These are phyloP conservation scores for Pseudonitzschia multiseries DNA, from an alignment of 108 stramenopile genomes.

Conservation along the genomic window DNA sequence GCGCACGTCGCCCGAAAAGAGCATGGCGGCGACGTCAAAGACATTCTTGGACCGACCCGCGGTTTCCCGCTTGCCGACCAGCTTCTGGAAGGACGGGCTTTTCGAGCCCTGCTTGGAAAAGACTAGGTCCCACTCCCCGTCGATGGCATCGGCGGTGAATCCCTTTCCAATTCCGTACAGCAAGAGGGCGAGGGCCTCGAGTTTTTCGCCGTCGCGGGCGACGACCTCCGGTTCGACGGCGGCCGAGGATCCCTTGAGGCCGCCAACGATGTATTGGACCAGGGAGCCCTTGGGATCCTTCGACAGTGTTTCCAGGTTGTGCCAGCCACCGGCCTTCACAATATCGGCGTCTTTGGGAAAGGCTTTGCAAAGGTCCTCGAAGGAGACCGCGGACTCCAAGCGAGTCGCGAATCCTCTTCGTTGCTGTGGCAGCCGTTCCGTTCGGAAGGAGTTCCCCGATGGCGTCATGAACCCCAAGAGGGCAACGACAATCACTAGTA, in stretches of 20 bases:
- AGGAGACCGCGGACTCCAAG: not conserved
- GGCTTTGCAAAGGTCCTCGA: slow-evolving; percentile 6
- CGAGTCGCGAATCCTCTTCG: too few relatives aligned
- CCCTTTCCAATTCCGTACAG: slow-evolving; percentile 46
- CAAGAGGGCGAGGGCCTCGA: slow-evolving; percentile 29
- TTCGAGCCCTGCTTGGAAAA: slow-evolving; percentile 33
- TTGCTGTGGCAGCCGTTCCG: too few relatives aligned
- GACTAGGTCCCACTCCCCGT: slow-evolving; percentile 50
- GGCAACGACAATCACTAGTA: too few relatives aligned
- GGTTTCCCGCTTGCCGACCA: slow-evolving; percentile 30
- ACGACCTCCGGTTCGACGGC: not conserved
- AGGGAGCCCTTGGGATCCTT: slow-evolving; percentile 41
- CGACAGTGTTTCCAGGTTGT: slow-evolving; percentile 32
- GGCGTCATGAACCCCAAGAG: too few relatives aligned
- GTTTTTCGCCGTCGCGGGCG: slow-evolving; percentile 9
- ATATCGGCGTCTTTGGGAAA: slow-evolving; percentile 26
- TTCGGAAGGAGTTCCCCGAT: too few relatives aligned
- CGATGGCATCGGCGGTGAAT: slow-evolving; percentile 44
- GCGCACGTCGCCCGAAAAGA: slow-evolving; percentile 29
- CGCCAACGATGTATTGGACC: slow-evolving; percentile 24
- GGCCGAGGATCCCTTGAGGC: slow-evolving; percentile 11
- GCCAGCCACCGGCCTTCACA: slow-evolving; percentile 43
- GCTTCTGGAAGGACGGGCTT: slow-evolving; percentile 42
- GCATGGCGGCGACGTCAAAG: slow-evolving; percentile 32
- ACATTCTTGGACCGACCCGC: slow-evolving; percentile 28